These are phyloP conservation scores for Arabis hirsuta DNA, from an alignment of 345 rosid species.

Conservation along the genomic window DNA sequence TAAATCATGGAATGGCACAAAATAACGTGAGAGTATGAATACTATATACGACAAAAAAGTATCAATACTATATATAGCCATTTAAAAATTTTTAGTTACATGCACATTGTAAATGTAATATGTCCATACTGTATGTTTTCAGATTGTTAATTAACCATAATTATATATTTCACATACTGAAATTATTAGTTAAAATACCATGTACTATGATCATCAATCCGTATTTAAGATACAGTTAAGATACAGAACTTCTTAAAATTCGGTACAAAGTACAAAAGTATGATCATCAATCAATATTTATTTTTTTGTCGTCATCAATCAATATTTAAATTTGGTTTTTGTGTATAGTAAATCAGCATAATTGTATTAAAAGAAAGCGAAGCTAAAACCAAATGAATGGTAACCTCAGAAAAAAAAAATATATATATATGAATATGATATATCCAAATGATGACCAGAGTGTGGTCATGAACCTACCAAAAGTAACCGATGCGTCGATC, in stretches of 20 bases:
- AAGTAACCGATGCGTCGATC: conserved; percentile 2
- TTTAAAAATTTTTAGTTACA: too few species aligned
- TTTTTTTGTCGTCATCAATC: background rate
- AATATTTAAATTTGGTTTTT: background rate
- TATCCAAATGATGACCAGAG: background rate
- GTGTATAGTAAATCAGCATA: background rate
- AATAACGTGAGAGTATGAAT: background rate
- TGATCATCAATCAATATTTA: background rate
- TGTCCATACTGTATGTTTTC: too few species aligned
- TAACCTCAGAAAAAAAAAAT: background rate
- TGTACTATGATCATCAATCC: too few species aligned
- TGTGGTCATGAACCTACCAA: conserved; percentile 12
- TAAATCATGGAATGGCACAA: background rate
- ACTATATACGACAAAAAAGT: background rate
- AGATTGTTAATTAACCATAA: too few species aligned
- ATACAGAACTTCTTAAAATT: background rate
- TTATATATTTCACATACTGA: background rate
- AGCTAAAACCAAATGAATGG: background rate
- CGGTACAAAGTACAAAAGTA: background rate
- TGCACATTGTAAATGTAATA: too few species aligned
- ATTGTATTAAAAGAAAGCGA: background rate
- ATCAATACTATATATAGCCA: background rate
- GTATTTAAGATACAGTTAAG: too few species aligned
- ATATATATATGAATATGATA: too few species aligned
- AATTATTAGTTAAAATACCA: background rate